Evolutionary conservation across 2,329 filamentous ascomycete genomes (phyloP).

Genomic region (Ophiocordyceps australis): DNA sequence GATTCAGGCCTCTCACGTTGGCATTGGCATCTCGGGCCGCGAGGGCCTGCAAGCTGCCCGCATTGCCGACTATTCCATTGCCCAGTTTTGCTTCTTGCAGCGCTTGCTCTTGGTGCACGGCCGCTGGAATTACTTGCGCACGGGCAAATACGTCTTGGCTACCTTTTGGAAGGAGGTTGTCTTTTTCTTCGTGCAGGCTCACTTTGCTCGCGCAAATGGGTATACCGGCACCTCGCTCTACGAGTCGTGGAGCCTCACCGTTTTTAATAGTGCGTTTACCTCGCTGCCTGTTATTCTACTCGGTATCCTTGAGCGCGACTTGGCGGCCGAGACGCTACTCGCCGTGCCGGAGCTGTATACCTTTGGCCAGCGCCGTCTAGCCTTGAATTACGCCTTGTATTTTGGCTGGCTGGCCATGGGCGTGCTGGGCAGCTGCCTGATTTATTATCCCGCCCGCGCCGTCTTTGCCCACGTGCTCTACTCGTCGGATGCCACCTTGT

Average conservation of each 20-base stretch:
- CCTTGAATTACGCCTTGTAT: slow-evolving; percentile 60
- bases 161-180: slow-evolving; percentile 85
- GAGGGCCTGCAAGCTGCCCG: slow-evolving; percentile 81
- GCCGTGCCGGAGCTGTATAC: slow-evolving; percentile 84
- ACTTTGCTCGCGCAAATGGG: slow-evolving; percentile 69
- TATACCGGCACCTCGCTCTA: slow-evolving; percentile 87
- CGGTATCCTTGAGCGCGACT: slow-evolving; percentile 86
- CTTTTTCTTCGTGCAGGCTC: slow-evolving; percentile 70
- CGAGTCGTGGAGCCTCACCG: slow-evolving; percentile 70
- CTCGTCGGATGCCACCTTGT: slow-evolving; percentile 51
- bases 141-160: slow-evolving; percentile 72
- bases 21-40: slow-evolving; percentile 80
- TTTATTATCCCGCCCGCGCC: slow-evolving; percentile 48
- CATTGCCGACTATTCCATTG: slow-evolving; percentile 82
- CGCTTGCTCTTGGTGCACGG: slow-evolving; percentile 72
- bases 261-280: slow-evolving; percentile 91
- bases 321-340: slow-evolving; percentile 64
- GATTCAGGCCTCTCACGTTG: slow-evolving; percentile 76
- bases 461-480: slow-evolving; percentile 26
- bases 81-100: slow-evolving; percentile 79
- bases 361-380: slow-evolving; percentile 54
- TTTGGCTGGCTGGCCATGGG: slow-evolving; percentile 63
- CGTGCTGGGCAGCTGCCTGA: slow-evolving; percentile 51
- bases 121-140: slow-evolving; percentile 78
- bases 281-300: slow-evolving; percentile 76